Conservation (phyloP, 2,329 filamentous ascomycete genomes). For the Cephalotrichum gorgonifer region DNA sequence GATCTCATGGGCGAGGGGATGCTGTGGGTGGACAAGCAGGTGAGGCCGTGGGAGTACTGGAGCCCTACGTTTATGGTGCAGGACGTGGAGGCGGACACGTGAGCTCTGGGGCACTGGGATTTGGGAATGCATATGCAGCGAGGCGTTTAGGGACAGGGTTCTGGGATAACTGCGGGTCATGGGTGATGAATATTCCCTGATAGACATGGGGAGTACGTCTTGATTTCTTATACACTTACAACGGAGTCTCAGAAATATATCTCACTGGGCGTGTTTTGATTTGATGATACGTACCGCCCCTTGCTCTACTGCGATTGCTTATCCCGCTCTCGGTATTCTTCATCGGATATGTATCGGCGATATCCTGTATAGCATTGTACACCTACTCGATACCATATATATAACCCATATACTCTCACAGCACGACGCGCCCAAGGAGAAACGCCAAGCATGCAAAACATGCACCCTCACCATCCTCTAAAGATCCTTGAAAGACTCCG, state of each 20-base stretch:
- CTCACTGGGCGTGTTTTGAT: too few species aligned
- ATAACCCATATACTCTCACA: background rate
- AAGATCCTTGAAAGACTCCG: constrained; percentile 1
- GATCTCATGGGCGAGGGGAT: constrained; percentile 82
- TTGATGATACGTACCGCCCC: too few species aligned
- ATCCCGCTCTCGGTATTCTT: too few species aligned
- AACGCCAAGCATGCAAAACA: background rate
- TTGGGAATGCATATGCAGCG: background rate
- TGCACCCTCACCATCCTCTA: background rate
- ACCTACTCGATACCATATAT: background rate
- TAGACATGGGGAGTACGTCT: too few species aligned
- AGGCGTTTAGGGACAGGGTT: background rate
- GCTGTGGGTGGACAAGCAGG: constrained; percentile 86
- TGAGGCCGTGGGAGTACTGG: constrained; percentile 83
- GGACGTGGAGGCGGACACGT: constrained; percentile 13
- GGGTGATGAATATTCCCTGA: too few species aligned
- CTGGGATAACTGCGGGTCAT: too few species aligned
- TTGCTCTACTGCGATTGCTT: too few species aligned
- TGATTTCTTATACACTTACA: too few species aligned
- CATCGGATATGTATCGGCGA: too few species aligned
- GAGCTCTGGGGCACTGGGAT: constrained; percentile 9
- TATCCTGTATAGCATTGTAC: too few species aligned
- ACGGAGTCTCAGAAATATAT: too few species aligned
- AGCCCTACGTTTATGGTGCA: constrained; percentile 63
- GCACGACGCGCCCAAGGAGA: background rate